Base-by-base conservation (phyloP, 805 yeast genomes). In the Myxozyma sirexii region DNA sequence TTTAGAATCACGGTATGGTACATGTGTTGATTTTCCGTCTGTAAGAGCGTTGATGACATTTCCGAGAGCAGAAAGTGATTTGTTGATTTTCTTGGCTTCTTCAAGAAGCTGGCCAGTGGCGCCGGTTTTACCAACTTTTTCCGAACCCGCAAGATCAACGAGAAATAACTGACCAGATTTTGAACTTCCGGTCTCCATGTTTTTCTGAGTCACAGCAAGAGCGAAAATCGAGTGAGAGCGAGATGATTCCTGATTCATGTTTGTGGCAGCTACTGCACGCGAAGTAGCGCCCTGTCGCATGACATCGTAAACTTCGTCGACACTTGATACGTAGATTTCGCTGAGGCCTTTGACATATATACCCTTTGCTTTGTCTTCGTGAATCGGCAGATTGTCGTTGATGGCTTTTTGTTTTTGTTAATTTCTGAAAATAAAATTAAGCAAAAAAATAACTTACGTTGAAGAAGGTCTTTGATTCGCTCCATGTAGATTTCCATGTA, bases 141-240 rank as follows among this genome's bases (percentile, higher is more conserved):
- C 97, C 23, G 93, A 85, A 4, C 97, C 96, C 0, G 96, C 96
- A 64, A 90, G 77, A 74, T 90, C 97, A 12, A 90, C 93, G 38
- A 90, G 72, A 67, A 85, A 87, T 60, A 90, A 76, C 59, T 82
- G 84, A 4, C 91, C 86, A 39, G 79, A 77, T 69, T 83, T 86
- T 21, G 82, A 77, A 5, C 83, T 78, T 13, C 87, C 88, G n/a
- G 80, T 77, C 2, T 73, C 73, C 19, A 77, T 62, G 66, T 81
- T 79, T 68, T 82, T 82, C 68, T 88, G 93, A n/a, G 81, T 76
- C 5, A 91, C 75, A 52, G 81, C 81, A 3, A 92, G 77, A 56
- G 86, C 87, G 62, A 90, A 83, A 31, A 91, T 87, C 0, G 93
- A 84, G 71, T 90, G 97, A 0, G 96, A 86, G 64, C 96, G 78